Percentiles rank a stretch among this genome's conserved stretches.
Conservation (phyloP, 73 alveolate genomes). For the Paramecium caudatum region DNA sequence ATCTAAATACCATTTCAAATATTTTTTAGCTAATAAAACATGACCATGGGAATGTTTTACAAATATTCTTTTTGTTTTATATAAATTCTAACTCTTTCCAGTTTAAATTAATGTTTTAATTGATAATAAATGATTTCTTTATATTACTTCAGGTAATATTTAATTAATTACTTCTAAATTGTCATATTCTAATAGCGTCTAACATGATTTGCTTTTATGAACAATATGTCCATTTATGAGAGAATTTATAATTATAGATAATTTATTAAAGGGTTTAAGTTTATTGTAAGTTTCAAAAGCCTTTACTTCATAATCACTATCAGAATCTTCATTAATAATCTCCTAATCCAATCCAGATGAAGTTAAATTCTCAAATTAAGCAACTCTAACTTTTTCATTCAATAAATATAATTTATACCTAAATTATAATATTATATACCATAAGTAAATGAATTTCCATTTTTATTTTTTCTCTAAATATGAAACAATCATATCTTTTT, state of each 20-base stretch:
- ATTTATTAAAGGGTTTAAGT: neutral
- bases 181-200: neutral
- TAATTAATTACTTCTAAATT: neutral
- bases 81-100: neutral
- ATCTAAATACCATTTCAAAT: neutral
- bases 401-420: constrained; percentile 5
- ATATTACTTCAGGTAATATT: neutral
- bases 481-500: constrained; percentile 2
- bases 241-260: neutral
- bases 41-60: neutral
- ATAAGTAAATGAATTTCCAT: constrained; percentile 22
- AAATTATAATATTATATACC: neutral
- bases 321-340: constrained; percentile 30
- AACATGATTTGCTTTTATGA: neutral
- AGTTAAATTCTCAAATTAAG: constrained; percentile 6
- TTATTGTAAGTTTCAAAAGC: neutral
- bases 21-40: constrained; percentile 3
- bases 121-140: constrained; percentile 1
- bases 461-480: neutral
- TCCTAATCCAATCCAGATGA: neutral
- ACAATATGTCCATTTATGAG: neutral
- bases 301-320: constrained; percentile 35
- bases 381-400: neutral
- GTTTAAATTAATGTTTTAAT: neutral
- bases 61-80: neutral